Evolutionary conservation across 2,329 filamentous ascomycete genomes (phyloP).

Genomic region (Talaromyces rugulosus): DNA sequence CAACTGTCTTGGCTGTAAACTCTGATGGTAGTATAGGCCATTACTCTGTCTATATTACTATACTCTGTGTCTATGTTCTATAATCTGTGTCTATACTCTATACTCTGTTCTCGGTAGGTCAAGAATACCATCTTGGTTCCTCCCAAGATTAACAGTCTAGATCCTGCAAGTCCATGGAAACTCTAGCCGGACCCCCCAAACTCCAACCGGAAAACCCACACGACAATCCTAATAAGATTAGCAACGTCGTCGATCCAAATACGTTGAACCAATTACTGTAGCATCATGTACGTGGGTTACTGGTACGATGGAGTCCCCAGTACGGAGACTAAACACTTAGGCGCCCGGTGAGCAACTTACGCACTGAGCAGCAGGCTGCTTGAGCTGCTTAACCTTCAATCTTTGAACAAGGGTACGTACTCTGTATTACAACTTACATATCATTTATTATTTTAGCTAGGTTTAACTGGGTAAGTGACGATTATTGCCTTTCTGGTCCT

Average conservation of each 20-base stretch:
- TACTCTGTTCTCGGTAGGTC: no score
- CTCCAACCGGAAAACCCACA: neutral
- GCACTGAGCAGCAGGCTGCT: neutral
- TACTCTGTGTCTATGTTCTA: no score
- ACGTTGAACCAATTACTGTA: neutral
- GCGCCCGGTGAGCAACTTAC: neutral
- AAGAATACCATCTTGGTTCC: no score
- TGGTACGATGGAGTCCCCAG: no score
- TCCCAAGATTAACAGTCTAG: neutral
- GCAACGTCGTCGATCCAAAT: neutral
- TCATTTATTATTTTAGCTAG: no score
- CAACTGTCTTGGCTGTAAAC: neutral
- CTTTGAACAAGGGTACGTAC: no score
- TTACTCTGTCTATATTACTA: no score
- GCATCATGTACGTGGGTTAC: no score
- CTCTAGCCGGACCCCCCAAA: neutral
- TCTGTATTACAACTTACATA: no score
- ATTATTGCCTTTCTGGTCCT: neutral
- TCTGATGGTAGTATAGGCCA: no score
- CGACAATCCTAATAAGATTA: neutral
- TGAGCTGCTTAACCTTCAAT: neutral
- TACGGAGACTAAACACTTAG: neutral
- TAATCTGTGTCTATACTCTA: no score
- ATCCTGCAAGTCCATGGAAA: neutral
- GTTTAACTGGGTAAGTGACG: neutral